Base-by-base conservation (phyloP, 306 rosid genomes). In the Glycine tomentella region DNA sequence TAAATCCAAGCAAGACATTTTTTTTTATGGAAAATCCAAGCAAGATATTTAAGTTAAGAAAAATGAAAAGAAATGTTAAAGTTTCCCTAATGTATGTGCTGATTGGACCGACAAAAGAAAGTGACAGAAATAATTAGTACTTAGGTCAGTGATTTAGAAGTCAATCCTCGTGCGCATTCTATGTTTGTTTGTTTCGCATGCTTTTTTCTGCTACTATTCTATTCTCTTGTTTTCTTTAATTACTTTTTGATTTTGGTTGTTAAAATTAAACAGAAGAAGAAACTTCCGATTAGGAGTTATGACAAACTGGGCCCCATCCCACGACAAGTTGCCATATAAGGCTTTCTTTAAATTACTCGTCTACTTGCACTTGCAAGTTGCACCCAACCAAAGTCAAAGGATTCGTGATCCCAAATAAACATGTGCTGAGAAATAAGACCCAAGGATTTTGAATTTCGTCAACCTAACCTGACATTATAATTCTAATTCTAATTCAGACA, bases 151-250 rank as follows among this genome's bases (percentile, higher is more conserved):
- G 31, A 25, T 25, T 25, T 25, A 25, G 72, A 74, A 86, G 79
- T 86, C 86, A 86, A 78, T 9, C 12, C 83, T 20, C 84, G 85
- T 85, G 88, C 78, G 20, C 59, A 44, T 78, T 72, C 42, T 16
- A n/a, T 25, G 31, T 25, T 25, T 25, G 31, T 25, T 25, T 25
- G 31, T 20, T 20, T 20, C 20, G 20, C 20, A 20, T 20, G 20
- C 20, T 20, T 20, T 20, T 20, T 20, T 20, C 20, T 25, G 31
- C 31, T 25, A 25, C 31, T 25, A 25, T 25, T 20, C 20, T 20
- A 20, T 20, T 20, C 0, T 20, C 20, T 20, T 25, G 2, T 25
- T 25, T 25, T 25, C 31, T 25, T 25, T 1, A 25, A 25, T 25
- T 25, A 25, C 31, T 25, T 25, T 25, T 25, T 25, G 1, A 25